These are phyloP conservation scores for Limonium bicolor DNA, from an alignment of 148 eudicot species.

Conservation along the genomic window DNA sequence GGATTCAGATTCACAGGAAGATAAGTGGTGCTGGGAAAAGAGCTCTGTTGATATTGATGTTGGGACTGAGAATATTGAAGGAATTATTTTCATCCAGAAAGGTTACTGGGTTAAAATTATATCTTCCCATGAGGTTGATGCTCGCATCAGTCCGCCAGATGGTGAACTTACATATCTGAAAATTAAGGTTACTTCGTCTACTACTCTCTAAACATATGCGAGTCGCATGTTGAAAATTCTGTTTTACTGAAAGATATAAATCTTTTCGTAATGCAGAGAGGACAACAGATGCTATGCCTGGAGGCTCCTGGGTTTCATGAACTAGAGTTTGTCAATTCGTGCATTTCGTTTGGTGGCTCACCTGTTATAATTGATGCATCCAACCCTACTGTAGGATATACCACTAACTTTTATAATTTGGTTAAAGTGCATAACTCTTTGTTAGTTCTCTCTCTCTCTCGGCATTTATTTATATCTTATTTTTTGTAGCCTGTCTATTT, in stretches of 20 bases:
- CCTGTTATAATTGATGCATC: slow-evolving; percentile 52
- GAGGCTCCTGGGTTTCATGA: slow-evolving; percentile 81
- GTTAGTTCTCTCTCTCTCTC: slow-evolving; percentile 9
- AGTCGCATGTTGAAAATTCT: too few relatives aligned
- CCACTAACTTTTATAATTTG: background rate
- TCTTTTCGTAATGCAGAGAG: slow-evolving; percentile 52
- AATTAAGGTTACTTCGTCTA: slow-evolving; percentile 60
- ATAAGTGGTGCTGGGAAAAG: slow-evolving; percentile 97
- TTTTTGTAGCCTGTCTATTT: slow-evolving; percentile 56
- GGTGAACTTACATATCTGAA: slow-evolving; percentile 46
- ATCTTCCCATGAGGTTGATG: slow-evolving; percentile 84
- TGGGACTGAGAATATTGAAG: slow-evolving; percentile 66
- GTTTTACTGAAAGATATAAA: too few relatives aligned
- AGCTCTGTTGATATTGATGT: slow-evolving; percentile 48
- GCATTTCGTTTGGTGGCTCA: slow-evolving; percentile 78
- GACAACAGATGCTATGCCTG: slow-evolving; percentile 60
- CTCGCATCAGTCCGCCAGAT: slow-evolving; percentile 52
- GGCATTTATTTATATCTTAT: slow-evolving; percentile 1
- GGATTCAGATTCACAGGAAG: slow-evolving; percentile 26
- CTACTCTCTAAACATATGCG: too few relatives aligned
- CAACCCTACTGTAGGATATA: slow-evolving; percentile 32
- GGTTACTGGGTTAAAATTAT: slow-evolving; percentile 71
- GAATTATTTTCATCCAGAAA: slow-evolving; percentile 55
- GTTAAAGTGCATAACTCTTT: slow-evolving; percentile 6
- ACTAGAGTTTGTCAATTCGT: slow-evolving; percentile 72